Evolutionary conservation across 2,329 filamentous ascomycete species (phyloP).

Genomic region (Nemania sp.): DNA sequence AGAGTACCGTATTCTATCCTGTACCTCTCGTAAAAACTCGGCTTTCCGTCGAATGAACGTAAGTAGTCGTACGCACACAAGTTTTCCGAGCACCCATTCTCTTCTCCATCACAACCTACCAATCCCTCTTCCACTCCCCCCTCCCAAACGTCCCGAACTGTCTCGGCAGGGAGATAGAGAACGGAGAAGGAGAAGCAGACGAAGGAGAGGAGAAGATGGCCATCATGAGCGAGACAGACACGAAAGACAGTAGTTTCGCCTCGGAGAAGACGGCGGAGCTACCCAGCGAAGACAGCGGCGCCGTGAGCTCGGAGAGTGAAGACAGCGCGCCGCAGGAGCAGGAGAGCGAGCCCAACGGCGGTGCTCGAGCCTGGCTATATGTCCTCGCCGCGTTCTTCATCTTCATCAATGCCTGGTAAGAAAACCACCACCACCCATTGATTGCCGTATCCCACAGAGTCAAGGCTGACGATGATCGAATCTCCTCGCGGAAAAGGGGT

Average conservation of each 20-base stretch:
- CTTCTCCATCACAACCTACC: neutral
- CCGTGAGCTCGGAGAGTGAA: neutral
- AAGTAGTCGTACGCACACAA: neutral
- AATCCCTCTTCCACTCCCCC: neutral
- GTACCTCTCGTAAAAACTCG: no score
- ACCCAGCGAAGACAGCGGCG: neutral
- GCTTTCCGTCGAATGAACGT: no score
- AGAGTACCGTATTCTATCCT: no score
- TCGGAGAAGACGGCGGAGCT: constrained; percentile 1
- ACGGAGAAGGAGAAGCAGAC: neutral
- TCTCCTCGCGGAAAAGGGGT: neutral
- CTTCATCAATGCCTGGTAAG: constrained; percentile 16
- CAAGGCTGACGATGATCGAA: neutral
- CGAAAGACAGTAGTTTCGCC: neutral
- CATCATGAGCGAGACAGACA: neutral
- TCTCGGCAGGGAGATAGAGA: neutral
- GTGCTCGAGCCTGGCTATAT: constrained; percentile 6
- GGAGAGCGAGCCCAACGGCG: neutral
- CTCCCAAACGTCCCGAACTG: neutral
- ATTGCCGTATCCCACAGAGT: neutral
- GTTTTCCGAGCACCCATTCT: neutral
- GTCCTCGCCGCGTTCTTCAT: constrained; percentile 14
- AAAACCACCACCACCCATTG: neutral
- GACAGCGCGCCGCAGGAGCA: neutral
- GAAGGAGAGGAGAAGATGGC: neutral